Conservation (phyloP, 129 eudicot species). For the Helianthus tuberosus region DNA sequence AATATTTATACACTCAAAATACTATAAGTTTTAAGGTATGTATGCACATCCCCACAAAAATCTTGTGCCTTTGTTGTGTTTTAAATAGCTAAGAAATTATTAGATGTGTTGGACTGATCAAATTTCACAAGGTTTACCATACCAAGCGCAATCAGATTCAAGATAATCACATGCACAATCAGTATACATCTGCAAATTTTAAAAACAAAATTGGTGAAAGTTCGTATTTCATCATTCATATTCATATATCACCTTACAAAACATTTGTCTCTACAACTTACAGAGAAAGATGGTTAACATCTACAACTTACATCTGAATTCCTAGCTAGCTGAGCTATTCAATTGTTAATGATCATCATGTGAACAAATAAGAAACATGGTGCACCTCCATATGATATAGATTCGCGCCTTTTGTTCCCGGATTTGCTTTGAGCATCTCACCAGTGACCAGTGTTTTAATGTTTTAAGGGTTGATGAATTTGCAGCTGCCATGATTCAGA, state of each 20-base stretch:
- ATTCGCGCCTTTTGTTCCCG: constrained; percentile 67
- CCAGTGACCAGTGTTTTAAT: constrained; percentile 46
- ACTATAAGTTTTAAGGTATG: neutral
- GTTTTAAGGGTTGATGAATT: constrained; percentile 39
- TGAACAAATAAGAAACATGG: constrained; percentile 74
- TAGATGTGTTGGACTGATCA: too few relatives aligned
- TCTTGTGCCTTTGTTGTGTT: too few relatives aligned
- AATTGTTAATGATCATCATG: constrained; percentile 55
- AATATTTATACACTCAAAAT: neutral
- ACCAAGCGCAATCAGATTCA: neutral
- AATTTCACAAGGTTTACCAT: neutral
- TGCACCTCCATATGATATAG: constrained; percentile 89
- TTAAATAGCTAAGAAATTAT: too few relatives aligned
- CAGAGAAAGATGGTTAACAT: neutral
- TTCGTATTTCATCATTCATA: too few relatives aligned
- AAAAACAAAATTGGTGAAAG: too few relatives aligned
- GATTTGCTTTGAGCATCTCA: constrained; percentile 66
- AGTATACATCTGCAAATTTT: neutral
- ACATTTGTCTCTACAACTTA: constrained; percentile 24
- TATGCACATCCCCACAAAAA: neutral
- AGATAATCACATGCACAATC: neutral
- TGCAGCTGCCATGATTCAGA: constrained; percentile 37
- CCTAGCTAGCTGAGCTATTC: constrained; percentile 26
- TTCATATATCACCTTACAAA: constrained; percentile 3
- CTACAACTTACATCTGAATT: constrained; percentile 16